These are phyloP conservation scores for Trichosporon sp. DNA, from an alignment of 1,284 basidiomycete genomes.

Conservation along the genomic window DNA sequence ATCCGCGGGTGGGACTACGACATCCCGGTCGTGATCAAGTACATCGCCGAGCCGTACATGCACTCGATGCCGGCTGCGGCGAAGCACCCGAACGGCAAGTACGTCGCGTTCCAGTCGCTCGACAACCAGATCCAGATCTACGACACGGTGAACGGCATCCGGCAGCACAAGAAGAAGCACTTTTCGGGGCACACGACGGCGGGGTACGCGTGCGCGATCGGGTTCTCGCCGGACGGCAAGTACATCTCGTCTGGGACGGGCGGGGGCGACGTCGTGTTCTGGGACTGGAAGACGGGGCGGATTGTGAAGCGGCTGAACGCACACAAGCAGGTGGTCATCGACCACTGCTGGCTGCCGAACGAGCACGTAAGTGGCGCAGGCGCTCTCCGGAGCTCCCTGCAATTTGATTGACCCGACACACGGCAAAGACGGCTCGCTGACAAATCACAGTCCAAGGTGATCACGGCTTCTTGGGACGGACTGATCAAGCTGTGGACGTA, in stretches of 20 bases:
- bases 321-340: slow-evolving; percentile 91
- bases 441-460: slow-evolving; percentile 71
- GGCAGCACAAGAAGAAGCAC: slow-evolving; percentile 95
- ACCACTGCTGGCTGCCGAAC: slow-evolving; percentile 96
- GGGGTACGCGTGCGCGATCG: slow-evolving; percentile 93
- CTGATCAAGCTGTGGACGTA: slow-evolving; percentile 88
- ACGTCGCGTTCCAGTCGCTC: slow-evolving; percentile 92
- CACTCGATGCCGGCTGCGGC: slow-evolving; percentile 99
- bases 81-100: slow-evolving; percentile 88
- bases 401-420: neutral
- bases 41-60: slow-evolving; percentile 99
- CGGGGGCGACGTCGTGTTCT: slow-evolving; percentile 91
- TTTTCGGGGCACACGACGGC: slow-evolving; percentile 95
- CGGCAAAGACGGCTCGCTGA: slow-evolving; percentile 7
- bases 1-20: slow-evolving; percentile 98
- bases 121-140: slow-evolving; percentile 98
- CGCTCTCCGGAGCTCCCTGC: slow-evolving; percentile 16
- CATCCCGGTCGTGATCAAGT: slow-evolving; percentile 98
- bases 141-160: slow-evolving; percentile 86
- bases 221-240: slow-evolving; percentile 95
- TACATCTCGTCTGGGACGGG: slow-evolving; percentile 93
- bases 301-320: slow-evolving; percentile 84
- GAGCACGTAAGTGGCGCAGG: slow-evolving; percentile 68
- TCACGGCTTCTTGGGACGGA: slow-evolving; percentile 96
- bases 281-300: slow-evolving; percentile 98